Percentiles rank a stretch among this genome's conserved stretches.
Evolutionary conservation across 2,329 filamentous ascomycete genomes (phyloP).

Genomic region (Fusarium albidum): DNA sequence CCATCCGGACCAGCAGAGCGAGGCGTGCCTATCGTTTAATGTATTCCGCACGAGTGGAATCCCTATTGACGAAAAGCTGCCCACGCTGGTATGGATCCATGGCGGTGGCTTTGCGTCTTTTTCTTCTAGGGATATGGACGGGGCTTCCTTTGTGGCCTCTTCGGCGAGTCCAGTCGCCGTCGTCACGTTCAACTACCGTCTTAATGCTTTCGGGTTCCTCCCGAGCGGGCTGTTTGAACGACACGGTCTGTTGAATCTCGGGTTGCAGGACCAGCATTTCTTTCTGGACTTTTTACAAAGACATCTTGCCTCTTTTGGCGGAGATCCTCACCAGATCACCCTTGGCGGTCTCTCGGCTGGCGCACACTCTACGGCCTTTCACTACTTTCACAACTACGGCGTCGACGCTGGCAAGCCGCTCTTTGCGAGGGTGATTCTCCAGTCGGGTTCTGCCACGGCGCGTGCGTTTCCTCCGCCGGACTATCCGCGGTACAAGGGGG

Average conservation of each 20-base stretch:
- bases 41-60: slow-evolving; percentile 1
- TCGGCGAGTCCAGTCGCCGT: background rate
- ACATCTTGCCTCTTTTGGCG: background rate
- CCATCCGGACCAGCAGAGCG: slow-evolving; percentile 1
- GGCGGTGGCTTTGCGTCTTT: slow-evolving; percentile 14
- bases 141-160: slow-evolving; percentile 4
- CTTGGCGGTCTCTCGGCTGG: slow-evolving; percentile 8
- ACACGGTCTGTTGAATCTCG: background rate
- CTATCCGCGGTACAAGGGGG: slow-evolving; percentile 6
- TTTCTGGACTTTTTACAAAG: background rate
- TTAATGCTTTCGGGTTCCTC: slow-evolving; percentile 6
- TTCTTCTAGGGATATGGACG: slow-evolving; percentile 4
- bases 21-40: slow-evolving; percentile 12
- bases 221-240: slow-evolving; percentile 1
- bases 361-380: slow-evolving; percentile 7
- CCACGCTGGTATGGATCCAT: slow-evolving; percentile 10
- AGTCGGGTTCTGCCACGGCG: slow-evolving; percentile 13
- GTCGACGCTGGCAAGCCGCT: background rate
- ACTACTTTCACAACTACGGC: slow-evolving; percentile 13
- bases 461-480: background rate
- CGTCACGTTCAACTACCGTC: slow-evolving; percentile 9
- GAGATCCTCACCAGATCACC: slow-evolving; percentile 3
- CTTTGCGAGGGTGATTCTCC: background rate
- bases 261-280: slow-evolving; percentile 3
- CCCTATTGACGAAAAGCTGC: background rate